phyloP scores from a whole-genome alignment of 495 filamentous ascomycete genomes.

The Letharia columbiana region DNA sequence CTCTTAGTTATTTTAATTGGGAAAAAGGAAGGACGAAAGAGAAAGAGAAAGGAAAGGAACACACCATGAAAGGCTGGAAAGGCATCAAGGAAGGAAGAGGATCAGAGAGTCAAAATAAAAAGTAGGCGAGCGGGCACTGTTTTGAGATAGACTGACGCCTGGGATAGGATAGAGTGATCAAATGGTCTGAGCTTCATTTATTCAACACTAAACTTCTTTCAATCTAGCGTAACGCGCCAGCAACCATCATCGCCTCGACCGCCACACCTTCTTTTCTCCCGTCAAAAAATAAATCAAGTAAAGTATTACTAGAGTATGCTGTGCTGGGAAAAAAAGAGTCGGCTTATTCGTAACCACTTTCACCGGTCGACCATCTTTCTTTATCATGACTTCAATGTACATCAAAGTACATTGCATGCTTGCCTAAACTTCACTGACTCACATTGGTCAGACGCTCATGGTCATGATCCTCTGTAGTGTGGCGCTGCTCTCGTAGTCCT shows the following conservation, averaged over 20 bases:
- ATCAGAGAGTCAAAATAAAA: too few relatives aligned
- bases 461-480: background rate
- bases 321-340: background rate
- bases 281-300: background rate
- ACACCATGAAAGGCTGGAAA: background rate
- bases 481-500: background rate
- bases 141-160: conserved; percentile 11
- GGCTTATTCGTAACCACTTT: background rate
- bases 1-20: background rate
- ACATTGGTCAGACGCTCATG: conserved; percentile 11
- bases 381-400: background rate
- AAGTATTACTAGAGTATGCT: background rate
- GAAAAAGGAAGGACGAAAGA: too few relatives aligned
- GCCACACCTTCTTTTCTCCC: background rate
- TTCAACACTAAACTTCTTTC: background rate
- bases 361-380: conserved; percentile 1
- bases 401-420: background rate
- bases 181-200: conserved; percentile 6
- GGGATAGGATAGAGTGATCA: background rate
- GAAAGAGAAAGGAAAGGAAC: too few relatives aligned
- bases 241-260: conserved; percentile 16
- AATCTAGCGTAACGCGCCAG: conserved; percentile 3
- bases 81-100: background rate
- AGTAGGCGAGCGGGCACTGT: background rate
- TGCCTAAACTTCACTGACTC: conserved; percentile 14